Conservation (phyloP, 768 basidiomycete genomes). For the Tephrocybe rancida region DNA sequence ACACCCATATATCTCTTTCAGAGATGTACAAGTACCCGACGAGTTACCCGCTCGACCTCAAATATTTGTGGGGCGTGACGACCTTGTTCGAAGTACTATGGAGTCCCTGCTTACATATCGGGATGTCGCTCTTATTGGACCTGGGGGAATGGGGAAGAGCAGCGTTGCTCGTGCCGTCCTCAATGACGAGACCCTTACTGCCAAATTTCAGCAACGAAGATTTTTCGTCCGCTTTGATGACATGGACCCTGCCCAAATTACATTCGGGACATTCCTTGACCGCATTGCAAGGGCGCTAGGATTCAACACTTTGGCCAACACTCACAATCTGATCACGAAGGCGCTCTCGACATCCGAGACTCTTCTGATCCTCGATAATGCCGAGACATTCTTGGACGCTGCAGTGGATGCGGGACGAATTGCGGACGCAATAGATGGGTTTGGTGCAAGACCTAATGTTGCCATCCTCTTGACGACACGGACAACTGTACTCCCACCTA, state of each 20-base stretch:
- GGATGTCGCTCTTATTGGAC: constrained; percentile 8
- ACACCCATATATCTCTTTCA: neutral
- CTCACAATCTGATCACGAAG: neutral
- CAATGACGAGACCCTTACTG: neutral
- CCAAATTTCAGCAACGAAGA: constrained; percentile 1
- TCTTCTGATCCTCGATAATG: constrained; percentile 18
- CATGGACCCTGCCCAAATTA: constrained; percentile 5
- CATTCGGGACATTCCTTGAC: constrained; percentile 3
- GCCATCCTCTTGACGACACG: constrained; percentile 13
- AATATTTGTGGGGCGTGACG: constrained; percentile 5
- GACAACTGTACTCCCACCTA: constrained; percentile 5
- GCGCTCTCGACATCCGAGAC: neutral
- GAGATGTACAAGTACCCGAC: neutral
- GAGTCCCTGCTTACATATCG: neutral
- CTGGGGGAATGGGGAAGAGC: constrained; percentile 13
- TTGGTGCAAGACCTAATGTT: constrained; percentile 10
- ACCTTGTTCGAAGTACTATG: neutral
- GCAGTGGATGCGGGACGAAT: constrained; percentile 10
- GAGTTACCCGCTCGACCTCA: neutral
- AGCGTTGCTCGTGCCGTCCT: constrained; percentile 2
- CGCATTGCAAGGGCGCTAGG: constrained; percentile 3
- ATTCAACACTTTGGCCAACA: neutral
- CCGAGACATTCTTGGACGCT: constrained; percentile 16
- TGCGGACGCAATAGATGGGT: constrained; percentile 5
- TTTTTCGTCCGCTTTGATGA: constrained; percentile 11